Evolutionary conservation across 257 asterid species (phyloP).

Genomic region (Fraxinus quadrangulata): DNA sequence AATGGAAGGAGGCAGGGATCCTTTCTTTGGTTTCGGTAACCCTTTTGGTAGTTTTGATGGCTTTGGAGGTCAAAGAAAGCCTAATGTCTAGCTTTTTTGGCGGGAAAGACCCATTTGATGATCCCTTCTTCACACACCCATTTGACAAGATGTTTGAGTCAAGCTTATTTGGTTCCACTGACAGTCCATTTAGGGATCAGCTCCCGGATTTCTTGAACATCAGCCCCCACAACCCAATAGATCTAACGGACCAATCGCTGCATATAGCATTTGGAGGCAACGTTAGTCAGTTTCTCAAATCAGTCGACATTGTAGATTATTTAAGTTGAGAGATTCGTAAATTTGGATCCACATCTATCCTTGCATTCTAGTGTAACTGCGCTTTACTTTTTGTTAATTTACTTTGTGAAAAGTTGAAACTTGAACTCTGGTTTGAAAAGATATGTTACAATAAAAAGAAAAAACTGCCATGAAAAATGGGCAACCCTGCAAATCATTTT

Average conservation of each 20-base stretch:
- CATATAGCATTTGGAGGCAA: too few species aligned
- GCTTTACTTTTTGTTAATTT: too few species aligned
- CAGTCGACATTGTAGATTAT: too few species aligned
- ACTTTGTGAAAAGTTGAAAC: too few species aligned
- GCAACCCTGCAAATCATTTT: not conserved
- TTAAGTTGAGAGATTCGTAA: too few species aligned
- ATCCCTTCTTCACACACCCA: conserved; percentile 77
- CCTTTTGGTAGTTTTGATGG: conserved; percentile 58
- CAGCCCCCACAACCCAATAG: conserved; percentile 46
- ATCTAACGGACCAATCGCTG: conserved; percentile 72
- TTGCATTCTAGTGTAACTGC: too few species aligned
- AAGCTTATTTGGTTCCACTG: conserved; percentile 43
- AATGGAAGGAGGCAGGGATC: conserved; percentile 87
- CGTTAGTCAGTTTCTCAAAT: too few species aligned
- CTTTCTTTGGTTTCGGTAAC: conserved; percentile 68
- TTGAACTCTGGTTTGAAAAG: too few species aligned
- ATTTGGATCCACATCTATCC: too few species aligned
- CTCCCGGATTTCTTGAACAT: conserved; percentile 49
- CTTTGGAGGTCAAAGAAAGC: conserved; percentile 57
- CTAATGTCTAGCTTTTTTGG: conserved; percentile 60
- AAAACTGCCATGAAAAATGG: not conserved
- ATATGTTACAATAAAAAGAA: not conserved
- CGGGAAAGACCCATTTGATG: conserved; percentile 84
- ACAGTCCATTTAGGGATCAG: conserved; percentile 44
- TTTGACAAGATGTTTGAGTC: conserved; percentile 60